Evolutionary conservation across 2,329 filamentous ascomycete genomes (phyloP).

Genomic region (Phialocephala subalpina): DNA sequence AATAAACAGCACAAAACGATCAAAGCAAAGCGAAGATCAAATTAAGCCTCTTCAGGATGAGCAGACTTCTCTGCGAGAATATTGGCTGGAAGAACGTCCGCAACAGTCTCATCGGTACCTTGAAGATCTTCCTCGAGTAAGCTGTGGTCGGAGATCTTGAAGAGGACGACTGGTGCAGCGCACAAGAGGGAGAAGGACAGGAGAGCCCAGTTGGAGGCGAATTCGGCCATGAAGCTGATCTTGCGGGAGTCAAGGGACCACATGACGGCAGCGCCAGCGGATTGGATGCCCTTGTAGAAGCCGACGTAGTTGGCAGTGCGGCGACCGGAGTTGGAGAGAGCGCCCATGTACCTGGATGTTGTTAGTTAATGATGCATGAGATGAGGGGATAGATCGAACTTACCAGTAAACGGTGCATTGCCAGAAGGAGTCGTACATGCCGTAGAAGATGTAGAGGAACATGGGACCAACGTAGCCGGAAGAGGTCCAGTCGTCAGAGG

Average conservation of each 20-base stretch:
- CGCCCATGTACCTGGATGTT: conserved; percentile 81
- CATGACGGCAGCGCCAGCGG: conserved; percentile 81
- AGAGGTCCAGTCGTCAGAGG: conserved; percentile 66
- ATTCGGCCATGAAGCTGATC: conserved; percentile 74
- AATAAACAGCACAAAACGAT: neutral
- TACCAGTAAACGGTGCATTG: conserved; percentile 92
- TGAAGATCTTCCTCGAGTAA: conserved; percentile 81
- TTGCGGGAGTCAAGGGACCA: conserved; percentile 73
- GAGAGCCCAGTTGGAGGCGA: conserved; percentile 79
- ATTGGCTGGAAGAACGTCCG: conserved; percentile 63
- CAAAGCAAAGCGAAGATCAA: neutral
- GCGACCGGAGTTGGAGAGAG: conserved; percentile 90
- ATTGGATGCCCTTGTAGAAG: conserved; percentile 91
- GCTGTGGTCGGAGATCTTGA: conserved; percentile 83
- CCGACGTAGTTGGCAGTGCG: conserved; percentile 92
- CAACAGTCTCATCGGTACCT: conserved; percentile 83
- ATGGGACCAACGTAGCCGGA: conserved; percentile 78
- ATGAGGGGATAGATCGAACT: conserved; percentile 35
- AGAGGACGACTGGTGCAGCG: conserved; percentile 80
- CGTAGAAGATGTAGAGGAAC: conserved; percentile 91
- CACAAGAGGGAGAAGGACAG: conserved; percentile 76
- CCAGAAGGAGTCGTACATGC: conserved; percentile 88
- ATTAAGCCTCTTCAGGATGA: neutral
- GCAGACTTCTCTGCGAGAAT: conserved; percentile 24
- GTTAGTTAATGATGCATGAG: conserved; percentile 19